These are phyloP conservation scores for Eremothecium coryli DNA, from an alignment of 1,139 yeast species.

Conservation along the genomic window DNA sequence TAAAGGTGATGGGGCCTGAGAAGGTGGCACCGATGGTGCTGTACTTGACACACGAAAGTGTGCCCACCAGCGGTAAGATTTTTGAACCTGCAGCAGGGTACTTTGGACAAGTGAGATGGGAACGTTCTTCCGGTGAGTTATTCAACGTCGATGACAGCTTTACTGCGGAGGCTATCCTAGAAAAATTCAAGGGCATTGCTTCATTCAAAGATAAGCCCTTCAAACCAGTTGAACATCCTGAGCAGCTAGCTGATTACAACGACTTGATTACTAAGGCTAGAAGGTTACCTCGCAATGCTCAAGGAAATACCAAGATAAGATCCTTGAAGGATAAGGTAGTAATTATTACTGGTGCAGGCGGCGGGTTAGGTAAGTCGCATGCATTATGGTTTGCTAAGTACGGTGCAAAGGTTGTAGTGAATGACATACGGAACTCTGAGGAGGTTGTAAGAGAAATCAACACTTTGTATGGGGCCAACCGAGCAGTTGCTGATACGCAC, in stretches of 20 bases:
- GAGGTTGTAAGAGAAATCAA: conserved; percentile 71
- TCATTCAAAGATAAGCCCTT: conserved; percentile 54
- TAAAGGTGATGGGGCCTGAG: conserved; percentile 75
- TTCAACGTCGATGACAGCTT: conserved; percentile 63
- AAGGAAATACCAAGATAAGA: conserved; percentile 41
- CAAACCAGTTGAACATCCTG: conserved; percentile 57
- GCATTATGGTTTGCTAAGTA: conserved; percentile 77
- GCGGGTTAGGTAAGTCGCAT: conserved; percentile 89
- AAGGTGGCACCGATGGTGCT: conserved; percentile 86
- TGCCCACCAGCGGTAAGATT: conserved; percentile 56
- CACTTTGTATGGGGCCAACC: conserved; percentile 50
- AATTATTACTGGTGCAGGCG: conserved; percentile 91
- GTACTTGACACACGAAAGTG: conserved; percentile 60
- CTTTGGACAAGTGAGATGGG: conserved; percentile 90
- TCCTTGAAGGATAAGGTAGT: conserved; percentile 78
- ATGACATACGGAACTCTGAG: conserved; percentile 74
- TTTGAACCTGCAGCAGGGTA: conserved; percentile 95
- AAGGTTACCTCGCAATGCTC: conserved; percentile 43
- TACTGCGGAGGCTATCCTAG: conserved; percentile 78
- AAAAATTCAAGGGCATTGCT: conserved; percentile 54
- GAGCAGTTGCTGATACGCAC: conserved; percentile 75
- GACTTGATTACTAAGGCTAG: conserved; percentile 46
- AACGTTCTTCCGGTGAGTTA: conserved; percentile 77
- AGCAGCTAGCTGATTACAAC: conserved; percentile 49
- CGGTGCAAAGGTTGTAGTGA: conserved; percentile 93